These are phyloP conservation scores for Suillus alpinus DNA, from an alignment of 768 basidiomycete species.

Conservation along the genomic window DNA sequence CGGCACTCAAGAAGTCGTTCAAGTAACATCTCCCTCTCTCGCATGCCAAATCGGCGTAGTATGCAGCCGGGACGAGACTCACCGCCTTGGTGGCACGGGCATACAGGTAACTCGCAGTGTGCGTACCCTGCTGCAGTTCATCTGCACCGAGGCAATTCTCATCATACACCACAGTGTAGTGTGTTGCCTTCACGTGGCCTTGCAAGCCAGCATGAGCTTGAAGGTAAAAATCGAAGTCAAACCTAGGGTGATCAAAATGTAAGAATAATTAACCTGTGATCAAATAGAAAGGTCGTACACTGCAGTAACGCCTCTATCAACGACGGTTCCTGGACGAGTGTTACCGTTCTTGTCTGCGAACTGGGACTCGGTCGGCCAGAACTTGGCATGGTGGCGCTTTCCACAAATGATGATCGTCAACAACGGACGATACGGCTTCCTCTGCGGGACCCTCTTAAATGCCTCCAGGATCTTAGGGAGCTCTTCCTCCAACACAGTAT, in stretches of 20 bases:
- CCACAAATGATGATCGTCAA: conserved; percentile 80
- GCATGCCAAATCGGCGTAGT: conserved; percentile 81
- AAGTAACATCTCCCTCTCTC: conserved; percentile 77
- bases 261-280: conserved; percentile 11
- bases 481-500: conserved; percentile 57
- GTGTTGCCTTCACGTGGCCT: conserved; percentile 69
- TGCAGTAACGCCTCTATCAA: conserved; percentile 74
- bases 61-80: conserved; percentile 75
- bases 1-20: conserved; percentile 62
- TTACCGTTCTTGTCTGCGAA: conserved; percentile 67
- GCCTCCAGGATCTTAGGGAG: conserved; percentile 60
- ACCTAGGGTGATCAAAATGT: conserved; percentile 31
- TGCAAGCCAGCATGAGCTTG: conserved; percentile 76
- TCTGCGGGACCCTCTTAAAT: conserved; percentile 45
- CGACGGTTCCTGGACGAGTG: conserved; percentile 74
- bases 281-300: conserved; percentile 41
- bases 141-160: conserved; percentile 69
- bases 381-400: conserved; percentile 59
- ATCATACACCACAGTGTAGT: conserved; percentile 80
- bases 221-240: conserved; percentile 65
- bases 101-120: conserved; percentile 70
- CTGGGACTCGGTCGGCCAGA: conserved; percentile 51
- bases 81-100: conserved; percentile 84
- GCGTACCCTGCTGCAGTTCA: conserved; percentile 69
- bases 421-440: conserved; percentile 51